A percentile compares a stretch with the other conserved stretches of the same genome.
Evolutionary conservation across 1,139 yeast genomes (phyloP).

Genomic region (Blastobotrys buckinghamii): DNA sequence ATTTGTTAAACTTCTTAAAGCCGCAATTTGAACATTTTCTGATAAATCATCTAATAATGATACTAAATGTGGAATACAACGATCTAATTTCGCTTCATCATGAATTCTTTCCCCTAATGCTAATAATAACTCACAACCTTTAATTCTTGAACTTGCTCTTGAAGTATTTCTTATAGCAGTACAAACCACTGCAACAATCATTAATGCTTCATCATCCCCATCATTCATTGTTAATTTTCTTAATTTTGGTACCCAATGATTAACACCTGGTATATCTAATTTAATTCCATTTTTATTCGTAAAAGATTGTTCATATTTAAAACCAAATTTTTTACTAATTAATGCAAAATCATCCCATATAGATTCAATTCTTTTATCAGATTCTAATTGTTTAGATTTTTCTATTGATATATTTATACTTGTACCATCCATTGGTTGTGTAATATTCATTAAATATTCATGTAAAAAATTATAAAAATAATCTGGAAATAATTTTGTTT

Average conservation of each 20-base stretch:
- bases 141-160: constrained; percentile 55
- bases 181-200: constrained; percentile 57
- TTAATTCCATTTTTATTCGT: constrained; percentile 30
- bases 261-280: constrained; percentile 47
- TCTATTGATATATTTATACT: constrained; percentile 8
- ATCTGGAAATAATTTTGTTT: constrained; percentile 54
- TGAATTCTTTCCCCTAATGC: constrained; percentile 70
- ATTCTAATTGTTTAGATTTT: constrained; percentile 34
- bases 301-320: constrained; percentile 30
- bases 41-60: constrained; percentile 48
- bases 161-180: constrained; percentile 62
- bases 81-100: constrained; percentile 80
- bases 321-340: constrained; percentile 45
- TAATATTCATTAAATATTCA: constrained; percentile 51
- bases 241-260: constrained; percentile 23
- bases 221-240: constrained; percentile 25
- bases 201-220: constrained; percentile 49
- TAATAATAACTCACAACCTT: constrained; percentile 70
- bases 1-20: constrained; percentile 40
- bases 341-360: constrained; percentile 52
- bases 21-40: constrained; percentile 50
- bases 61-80: constrained; percentile 76
- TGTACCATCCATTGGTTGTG: constrained; percentile 25
- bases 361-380: constrained; percentile 56
- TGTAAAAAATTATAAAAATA: constrained; percentile 67